Evolutionary conservation across 2,329 filamentous ascomycete species (phyloP), one percentile per base, ranked within the genome.

Genomic region (Aspergillus sclerotialis): DNA sequence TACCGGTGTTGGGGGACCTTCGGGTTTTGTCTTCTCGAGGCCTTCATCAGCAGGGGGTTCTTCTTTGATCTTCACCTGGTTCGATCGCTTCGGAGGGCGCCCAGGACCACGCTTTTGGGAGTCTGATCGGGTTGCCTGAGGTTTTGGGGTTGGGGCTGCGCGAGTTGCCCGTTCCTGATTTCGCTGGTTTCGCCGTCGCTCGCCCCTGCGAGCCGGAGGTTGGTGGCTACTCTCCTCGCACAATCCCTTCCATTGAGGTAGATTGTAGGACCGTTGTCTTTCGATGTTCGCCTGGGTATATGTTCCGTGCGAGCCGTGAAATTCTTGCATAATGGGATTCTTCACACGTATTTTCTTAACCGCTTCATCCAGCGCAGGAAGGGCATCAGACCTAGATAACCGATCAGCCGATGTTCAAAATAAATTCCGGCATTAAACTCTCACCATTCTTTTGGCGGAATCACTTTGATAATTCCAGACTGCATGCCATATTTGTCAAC

Each of bases 281-380:
- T 96, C 81, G 39, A 98, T 89, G 56, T 98, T 98, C 54, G 92
- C 86, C 61, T 98, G 92, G 23, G 90, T 90, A 58, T 95, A 98
- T 37, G 86, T 93, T 37, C 92, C 93, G 56, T 90, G 87, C 33
- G 85, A 87, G 27, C 92, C 92, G 72, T 93, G 90, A 52, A 98
- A 98, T 53, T 98, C 92, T 62, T 98, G 92, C 56, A 88, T 94
- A 58, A 98, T 96, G 3, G 92, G 92, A 46, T 98, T 93, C 63
- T 90, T 90, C 53, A 98, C 89, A 55, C 81, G 82, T 60, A 98
- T 85, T 42, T 83, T 81, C 65, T 95, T 96, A 45, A 98, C 76
- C 32, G 87, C 74, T 51, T 95, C 84, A 54, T 92, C 80, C 42
- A 95, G 76, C 24, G 76, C 70, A 11, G 85, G 84, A 24, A 92